phyloP scores from a whole-genome alignment of 176 grass and related monocot species.

The Paspalum vaginatum region DNA sequence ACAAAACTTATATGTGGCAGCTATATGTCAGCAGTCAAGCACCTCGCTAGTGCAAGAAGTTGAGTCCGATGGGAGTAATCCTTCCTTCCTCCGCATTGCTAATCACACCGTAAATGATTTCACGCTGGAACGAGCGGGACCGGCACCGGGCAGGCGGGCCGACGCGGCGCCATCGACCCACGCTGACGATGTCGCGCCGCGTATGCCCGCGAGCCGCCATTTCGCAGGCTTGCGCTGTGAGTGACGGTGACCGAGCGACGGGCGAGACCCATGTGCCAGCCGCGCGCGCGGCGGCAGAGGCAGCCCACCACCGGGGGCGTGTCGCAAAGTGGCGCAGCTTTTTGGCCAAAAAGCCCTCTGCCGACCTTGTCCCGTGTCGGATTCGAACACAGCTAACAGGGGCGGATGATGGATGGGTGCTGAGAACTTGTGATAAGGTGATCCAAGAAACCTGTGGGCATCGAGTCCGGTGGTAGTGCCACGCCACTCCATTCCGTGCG shows the following conservation, averaged over 20 bases:
- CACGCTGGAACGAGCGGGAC: background rate
- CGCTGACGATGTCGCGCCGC: conserved; percentile 10
- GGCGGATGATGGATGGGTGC: background rate
- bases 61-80: too few species aligned
- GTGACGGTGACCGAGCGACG: background rate
- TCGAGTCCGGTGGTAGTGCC: conserved; percentile 16
- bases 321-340: conserved; percentile 46
- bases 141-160: background rate
- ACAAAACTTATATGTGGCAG: too few species aligned
- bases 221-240: background rate
- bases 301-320: conserved; percentile 11
- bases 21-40: too few species aligned
- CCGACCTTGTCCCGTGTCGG: conserved; percentile 37
- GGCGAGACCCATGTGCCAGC: conserved; percentile 28
- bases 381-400: background rate
- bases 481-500: background rate
- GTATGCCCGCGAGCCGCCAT: background rate
- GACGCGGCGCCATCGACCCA: background rate
- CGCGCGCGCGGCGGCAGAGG: background rate
- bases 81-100: too few species aligned
- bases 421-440: conserved; percentile 19
- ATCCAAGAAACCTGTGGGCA: conserved; percentile 1
- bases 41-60: too few species aligned
- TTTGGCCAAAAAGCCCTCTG: conserved; percentile 41
- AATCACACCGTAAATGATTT: too few species aligned